Evolutionary conservation across 805 yeast species (phyloP), one percentile per base, ranked within the genome.

Genomic region (Candida wancherniae): DNA sequence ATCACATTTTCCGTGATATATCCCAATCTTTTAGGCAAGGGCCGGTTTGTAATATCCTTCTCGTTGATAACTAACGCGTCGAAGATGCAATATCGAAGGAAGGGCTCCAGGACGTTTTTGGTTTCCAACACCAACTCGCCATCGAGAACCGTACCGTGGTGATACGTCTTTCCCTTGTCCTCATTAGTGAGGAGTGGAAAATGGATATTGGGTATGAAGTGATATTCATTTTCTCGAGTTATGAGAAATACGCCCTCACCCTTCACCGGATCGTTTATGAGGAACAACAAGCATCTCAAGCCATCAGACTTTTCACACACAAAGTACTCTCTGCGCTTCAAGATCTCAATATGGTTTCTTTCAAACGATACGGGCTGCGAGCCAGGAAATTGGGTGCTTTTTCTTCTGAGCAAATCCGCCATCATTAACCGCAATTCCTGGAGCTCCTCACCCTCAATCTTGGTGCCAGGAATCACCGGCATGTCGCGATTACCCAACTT

Each of bases 301-400:
- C 99, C 99, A 58, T 92, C 98, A 0, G 92, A 76, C 54, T 92
- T 92, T 50, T 92, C 99, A 61, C 98, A 94, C 0, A 92, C 98
- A 44, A 78, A 80, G 52, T 88, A 92, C 49, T 94, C 97, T 36
- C 79, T 77, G 3, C 69, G 59, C 51, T 71, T 53, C 28, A 92
- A 61, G 19, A 77, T 74, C 54, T 55, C 54, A 15, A 92, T 64
- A 58, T 90, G 96, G 19, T 69, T 63, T 33, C 85, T 68, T 24
- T 84, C 79, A 52, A 92, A 88, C 15, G 95, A 84, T 3, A 90
- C 84, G 0, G 99, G 99, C 58, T 94, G 98, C 1, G 96, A 80
- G 1, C 98, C 97, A 3, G 95, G 94, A 47, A 88, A 88, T 11
- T 71, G 64, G 23, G 72, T 69, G 19, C 77, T 68, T 35, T 63